Conservation (phyloP, 305 asterid species). For the Plantago coronopus region DNA sequence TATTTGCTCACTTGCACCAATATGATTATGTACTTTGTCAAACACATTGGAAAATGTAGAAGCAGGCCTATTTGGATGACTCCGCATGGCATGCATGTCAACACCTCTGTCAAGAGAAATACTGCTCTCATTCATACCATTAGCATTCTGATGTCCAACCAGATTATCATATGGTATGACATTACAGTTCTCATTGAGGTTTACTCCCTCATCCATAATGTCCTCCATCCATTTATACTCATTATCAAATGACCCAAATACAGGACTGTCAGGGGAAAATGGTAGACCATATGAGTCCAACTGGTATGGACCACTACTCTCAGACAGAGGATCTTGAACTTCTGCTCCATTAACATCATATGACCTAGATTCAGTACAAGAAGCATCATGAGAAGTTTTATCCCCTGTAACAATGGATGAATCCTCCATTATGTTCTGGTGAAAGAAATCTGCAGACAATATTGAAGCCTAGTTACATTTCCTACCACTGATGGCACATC, state of each 20-base stretch:
- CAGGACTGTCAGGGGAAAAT: conserved; percentile 30
- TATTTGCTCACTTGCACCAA: conserved; percentile 27
- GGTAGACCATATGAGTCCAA: conserved; percentile 26
- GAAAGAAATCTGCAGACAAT: conserved; percentile 34
- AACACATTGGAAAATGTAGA: conserved; percentile 23
- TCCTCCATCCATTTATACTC: conserved; percentile 35
- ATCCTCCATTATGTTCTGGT: conserved; percentile 31
- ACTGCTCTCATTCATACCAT: conserved; percentile 24
- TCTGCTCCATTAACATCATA: conserved; percentile 28
- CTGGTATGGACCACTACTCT: conserved; percentile 27
- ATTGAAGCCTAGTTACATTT: conserved; percentile 23
- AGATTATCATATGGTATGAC: conserved; percentile 26
- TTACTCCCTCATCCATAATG: conserved; percentile 32
- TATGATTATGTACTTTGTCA: conserved; percentile 23
- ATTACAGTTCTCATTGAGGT: conserved; percentile 21
- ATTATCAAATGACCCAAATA: conserved; percentile 24
- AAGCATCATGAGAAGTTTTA: conserved; percentile 32
- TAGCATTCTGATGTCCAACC: conserved; percentile 25
- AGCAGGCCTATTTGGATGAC: conserved; percentile 21
- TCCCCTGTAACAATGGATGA: conserved; percentile 30
- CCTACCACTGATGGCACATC: conserved; percentile 18
- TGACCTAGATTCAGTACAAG: conserved; percentile 37
- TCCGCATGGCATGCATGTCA: conserved; percentile 25
- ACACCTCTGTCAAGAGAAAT: conserved; percentile 25
- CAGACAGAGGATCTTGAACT: conserved; percentile 30